Conservation (phyloP, 805 yeast genomes). For the Zygosaccharomyces gambellarensis region DNA sequence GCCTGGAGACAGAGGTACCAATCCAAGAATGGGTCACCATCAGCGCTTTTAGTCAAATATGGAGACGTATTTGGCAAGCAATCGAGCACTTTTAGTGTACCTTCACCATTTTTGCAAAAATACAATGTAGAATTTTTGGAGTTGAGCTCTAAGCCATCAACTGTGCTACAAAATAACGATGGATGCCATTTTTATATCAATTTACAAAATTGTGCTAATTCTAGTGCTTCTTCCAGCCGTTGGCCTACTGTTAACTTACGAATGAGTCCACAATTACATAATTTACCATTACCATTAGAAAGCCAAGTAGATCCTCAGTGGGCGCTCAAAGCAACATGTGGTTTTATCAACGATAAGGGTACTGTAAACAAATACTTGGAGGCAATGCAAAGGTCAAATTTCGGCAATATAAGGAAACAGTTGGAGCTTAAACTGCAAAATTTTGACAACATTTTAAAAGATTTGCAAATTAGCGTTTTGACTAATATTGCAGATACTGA, state of each 20-base stretch:
- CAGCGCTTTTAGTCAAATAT: constrained; percentile 20
- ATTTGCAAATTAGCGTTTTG: constrained; percentile 13
- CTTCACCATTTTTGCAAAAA: constrained; percentile 27
- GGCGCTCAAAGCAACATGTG: constrained; percentile 21
- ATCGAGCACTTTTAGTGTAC: constrained; percentile 20
- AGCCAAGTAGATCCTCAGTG: constrained; percentile 26
- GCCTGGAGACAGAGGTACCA: constrained; percentile 12
- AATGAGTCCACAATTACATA: neutral
- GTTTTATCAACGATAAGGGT: constrained; percentile 28
- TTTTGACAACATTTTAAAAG: constrained; percentile 14
- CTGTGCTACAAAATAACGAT: constrained; percentile 12
- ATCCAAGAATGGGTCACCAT: constrained; percentile 2
- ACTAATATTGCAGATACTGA: constrained; percentile 13
- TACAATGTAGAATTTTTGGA: constrained; percentile 29
- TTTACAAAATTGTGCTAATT: constrained; percentile 5
- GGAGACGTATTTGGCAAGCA: constrained; percentile 20
- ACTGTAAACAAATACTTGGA: constrained; percentile 27
- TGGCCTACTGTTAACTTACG: constrained; percentile 12
- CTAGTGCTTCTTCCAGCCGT: neutral
- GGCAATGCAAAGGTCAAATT: constrained; percentile 23
- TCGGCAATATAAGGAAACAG: constrained; percentile 14
- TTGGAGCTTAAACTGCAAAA: constrained; percentile 14
- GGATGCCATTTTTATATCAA: constrained; percentile 32
- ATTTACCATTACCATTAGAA: constrained; percentile 8
- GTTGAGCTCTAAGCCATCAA: constrained; percentile 5